These are phyloP conservation scores for Pseudogymnoascus verrucosus DNA, from an alignment of 2,329 filamentous ascomycete species.

Conservation along the genomic window DNA sequence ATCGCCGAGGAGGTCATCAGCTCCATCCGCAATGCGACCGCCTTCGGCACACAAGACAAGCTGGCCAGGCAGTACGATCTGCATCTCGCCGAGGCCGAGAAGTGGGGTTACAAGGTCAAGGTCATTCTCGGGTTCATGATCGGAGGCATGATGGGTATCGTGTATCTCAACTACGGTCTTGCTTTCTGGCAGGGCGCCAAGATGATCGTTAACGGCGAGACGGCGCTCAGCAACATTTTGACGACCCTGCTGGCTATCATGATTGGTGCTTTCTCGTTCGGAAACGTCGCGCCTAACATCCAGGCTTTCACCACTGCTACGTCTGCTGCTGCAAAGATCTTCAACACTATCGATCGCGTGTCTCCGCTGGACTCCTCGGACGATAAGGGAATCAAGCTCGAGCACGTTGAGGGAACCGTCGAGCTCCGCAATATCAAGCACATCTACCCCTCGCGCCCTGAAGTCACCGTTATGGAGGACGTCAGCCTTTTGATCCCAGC, in stretches of 20 bases:
- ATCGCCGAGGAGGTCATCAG: slow-evolving; percentile 92
- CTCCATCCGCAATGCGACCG: slow-evolving; percentile 84
- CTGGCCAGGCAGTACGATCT: slow-evolving; percentile 78
- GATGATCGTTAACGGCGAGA: slow-evolving; percentile 60
- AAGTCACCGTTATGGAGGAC: slow-evolving; percentile 80
- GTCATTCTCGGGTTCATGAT: slow-evolving; percentile 68
- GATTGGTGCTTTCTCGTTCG: slow-evolving; percentile 86
- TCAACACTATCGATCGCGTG: slow-evolving; percentile 78
- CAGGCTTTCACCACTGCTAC: slow-evolving; percentile 80
- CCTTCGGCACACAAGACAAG: slow-evolving; percentile 88
- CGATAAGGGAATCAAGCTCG: slow-evolving; percentile 63
- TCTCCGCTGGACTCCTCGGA: slow-evolving; percentile 77
- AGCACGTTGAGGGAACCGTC: slow-evolving; percentile 67
- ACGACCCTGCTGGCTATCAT: slow-evolving; percentile 87
- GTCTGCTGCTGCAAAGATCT: slow-evolving; percentile 85
- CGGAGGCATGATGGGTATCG: slow-evolving; percentile 70
- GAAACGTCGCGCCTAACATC: slow-evolving; percentile 76
- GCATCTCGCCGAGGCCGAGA: slow-evolving; percentile 65
- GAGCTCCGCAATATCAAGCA: slow-evolving; percentile 78
- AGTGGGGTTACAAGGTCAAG: slow-evolving; percentile 70
- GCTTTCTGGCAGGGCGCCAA: slow-evolving; percentile 82
- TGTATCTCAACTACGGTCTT: slow-evolving; percentile 81
- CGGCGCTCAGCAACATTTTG: slow-evolving; percentile 62
- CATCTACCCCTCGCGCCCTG: slow-evolving; percentile 88
- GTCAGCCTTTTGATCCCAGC: slow-evolving; percentile 75